These are phyloP conservation scores for Sarocladium oryzae DNA, from an alignment of 2,329 filamentous ascomycete genomes.

Conservation along the genomic window DNA sequence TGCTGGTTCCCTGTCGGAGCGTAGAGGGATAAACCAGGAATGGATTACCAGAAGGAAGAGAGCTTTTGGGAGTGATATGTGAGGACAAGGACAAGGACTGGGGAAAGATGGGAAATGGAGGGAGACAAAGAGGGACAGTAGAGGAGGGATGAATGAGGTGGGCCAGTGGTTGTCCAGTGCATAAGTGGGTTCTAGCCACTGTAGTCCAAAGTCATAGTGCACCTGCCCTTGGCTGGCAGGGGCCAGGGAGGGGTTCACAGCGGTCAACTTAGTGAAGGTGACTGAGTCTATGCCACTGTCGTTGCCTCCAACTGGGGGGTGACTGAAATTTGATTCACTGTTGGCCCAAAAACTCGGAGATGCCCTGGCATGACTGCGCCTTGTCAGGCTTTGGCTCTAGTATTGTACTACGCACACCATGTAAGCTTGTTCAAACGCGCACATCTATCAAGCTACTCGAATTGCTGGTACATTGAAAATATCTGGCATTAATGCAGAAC, in stretches of 20 bases:
- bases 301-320: too few species aligned
- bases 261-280: not conserved
- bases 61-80: slow-evolving; percentile 10
- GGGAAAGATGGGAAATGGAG: not conserved
- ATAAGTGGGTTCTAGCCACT: not conserved
- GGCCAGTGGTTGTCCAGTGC: slow-evolving; percentile 6
- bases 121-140: not conserved
- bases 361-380: too few species aligned
- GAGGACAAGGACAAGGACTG: slow-evolving; percentile 5
- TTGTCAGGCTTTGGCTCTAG: too few species aligned
- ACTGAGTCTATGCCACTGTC: too few species aligned
- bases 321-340: too few species aligned
- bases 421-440: too few species aligned
- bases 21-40: slow-evolving; percentile 10
- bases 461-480: too few species aligned
- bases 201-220: too few species aligned
- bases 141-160: not conserved
- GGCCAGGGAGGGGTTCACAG: not conserved
- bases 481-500: not conserved
- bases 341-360: too few species aligned
- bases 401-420: too few species aligned
- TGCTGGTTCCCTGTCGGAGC: not conserved
- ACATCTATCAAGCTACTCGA: too few species aligned
- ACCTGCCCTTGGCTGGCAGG: not conserved
- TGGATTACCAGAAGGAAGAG: slow-evolving; percentile 13